Base-by-base conservation (phyloP, 164 flowering plant species). In the Platanus orientalis region DNA sequence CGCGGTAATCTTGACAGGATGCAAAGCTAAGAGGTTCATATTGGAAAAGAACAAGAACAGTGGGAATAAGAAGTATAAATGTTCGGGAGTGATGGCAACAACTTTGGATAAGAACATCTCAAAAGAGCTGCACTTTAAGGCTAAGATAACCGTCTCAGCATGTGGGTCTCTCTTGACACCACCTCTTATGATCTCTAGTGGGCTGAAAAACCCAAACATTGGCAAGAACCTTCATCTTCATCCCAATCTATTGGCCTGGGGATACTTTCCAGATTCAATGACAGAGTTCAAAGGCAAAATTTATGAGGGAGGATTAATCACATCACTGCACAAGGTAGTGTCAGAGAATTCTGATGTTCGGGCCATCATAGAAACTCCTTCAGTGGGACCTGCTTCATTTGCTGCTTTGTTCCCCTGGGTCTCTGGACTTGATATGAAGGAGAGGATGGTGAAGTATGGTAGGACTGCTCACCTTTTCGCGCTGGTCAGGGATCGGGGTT, bases 31-130 rank as follows among this genome's bases (percentile, higher is more conserved):
- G n/a, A n/a, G n/a, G n/a, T n/a, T n/a, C n/a, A n/a, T n/a, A n/a
- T n/a, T n/a, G n/a, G n/a, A 72, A 40, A 54, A 68, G 60, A 84
- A 78, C 62, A 61, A 61, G 12, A 19, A 23, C 13, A 60, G 72
- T 25, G 62, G 62, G 40, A 24, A 1, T 21, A 72, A 66, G 47
- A 73, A 34, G 52, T 77, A 72, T 74, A 86, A 75, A 67, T 86
- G 95, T 67, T 14, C 61, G 51, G 95, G 95, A 70, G 83, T 87
- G 25, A 50, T n/a, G n/a, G n/a, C n/a, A n/a, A n/a, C n/a, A n/a
- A n/a, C n/a, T n/a, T n/a, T n/a, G n/a, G n/a, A n/a, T n/a, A n/a
- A n/a, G n/a, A n/a, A n/a, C n/a, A n/a, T n/a, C n/a, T n/a, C n/a
- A n/a, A n/a, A n/a, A n/a, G 76, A 56, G 53, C 61, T 90, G 45